Conservation (phyloP, 2,329 filamentous ascomycete species). For the Aphanocladium album region DNA sequence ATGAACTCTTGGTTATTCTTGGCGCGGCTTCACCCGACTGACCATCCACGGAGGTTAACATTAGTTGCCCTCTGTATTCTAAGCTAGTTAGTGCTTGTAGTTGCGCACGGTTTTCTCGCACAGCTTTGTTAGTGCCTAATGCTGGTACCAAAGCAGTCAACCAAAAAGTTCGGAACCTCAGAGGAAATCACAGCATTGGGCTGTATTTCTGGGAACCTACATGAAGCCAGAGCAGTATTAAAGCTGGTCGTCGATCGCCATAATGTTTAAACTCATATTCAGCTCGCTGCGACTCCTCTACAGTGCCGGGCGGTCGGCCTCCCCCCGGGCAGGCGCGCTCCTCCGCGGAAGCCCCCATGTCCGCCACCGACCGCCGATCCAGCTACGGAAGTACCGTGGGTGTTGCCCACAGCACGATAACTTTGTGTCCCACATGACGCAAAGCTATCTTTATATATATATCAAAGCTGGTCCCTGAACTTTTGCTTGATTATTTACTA, state of each 20-base stretch:
- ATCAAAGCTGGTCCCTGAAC: neutral
- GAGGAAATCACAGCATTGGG: too few species aligned
- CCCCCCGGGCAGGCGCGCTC: neutral
- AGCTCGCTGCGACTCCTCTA: neutral
- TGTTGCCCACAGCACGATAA: neutral
- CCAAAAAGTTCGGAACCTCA: too few species aligned
- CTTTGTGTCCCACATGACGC: neutral
- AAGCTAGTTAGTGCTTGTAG: neutral
- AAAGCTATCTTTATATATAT: neutral
- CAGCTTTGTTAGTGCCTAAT: too few species aligned
- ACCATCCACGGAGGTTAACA: neutral
- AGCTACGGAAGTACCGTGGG: neutral
- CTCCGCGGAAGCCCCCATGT: slow-evolving; percentile 1
- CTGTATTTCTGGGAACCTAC: too few species aligned
- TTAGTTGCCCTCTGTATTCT: neutral
- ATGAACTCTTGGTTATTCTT: neutral
- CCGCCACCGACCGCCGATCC: neutral
- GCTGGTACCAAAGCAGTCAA: too few species aligned
- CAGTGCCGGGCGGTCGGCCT: neutral
- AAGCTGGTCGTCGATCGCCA: too few species aligned
- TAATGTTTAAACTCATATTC: neutral
- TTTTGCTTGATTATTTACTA: neutral
- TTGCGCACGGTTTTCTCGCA: too few species aligned
- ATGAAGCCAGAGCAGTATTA: too few species aligned
- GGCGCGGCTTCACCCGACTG: neutral